These are phyloP conservation scores for Wickerhamomyces canadensis DNA, from an alignment of 805 yeast species.

Conservation along the genomic window DNA sequence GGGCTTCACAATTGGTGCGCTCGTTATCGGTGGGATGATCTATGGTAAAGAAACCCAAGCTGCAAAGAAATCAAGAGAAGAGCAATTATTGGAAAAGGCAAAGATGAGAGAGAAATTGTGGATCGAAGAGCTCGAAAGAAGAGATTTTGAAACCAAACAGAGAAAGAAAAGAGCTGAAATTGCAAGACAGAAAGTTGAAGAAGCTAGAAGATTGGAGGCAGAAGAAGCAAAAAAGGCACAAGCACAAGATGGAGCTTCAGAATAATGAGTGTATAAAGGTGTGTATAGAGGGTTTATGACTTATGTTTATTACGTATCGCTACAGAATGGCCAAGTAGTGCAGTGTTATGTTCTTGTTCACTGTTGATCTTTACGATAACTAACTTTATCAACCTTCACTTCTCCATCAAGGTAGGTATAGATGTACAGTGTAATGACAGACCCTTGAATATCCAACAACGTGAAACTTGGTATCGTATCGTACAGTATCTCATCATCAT, in stretches of 20 bases:
- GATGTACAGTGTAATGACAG: slow-evolving; percentile 73
- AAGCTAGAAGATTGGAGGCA: too few species aligned
- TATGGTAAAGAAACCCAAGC: slow-evolving; percentile 48
- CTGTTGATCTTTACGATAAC: slow-evolving; percentile 46
- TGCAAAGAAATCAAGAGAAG: slow-evolving; percentile 52
- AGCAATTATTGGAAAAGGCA: slow-evolving; percentile 68
- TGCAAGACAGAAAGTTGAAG: slow-evolving; percentile 40
- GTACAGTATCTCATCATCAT: slow-evolving; percentile 17
- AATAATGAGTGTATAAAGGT: too few species aligned
- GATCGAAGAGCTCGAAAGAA: slow-evolving; percentile 86
- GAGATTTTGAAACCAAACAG: slow-evolving; percentile 67
- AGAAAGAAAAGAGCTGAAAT: slow-evolving; percentile 64
- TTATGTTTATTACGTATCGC: too few species aligned
- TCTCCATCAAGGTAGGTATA: slow-evolving; percentile 78
- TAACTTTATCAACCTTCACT: slow-evolving; percentile 86
- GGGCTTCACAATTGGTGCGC: slow-evolving; percentile 74
- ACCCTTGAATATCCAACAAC: slow-evolving; percentile 76
- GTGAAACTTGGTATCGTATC: slow-evolving; percentile 75
- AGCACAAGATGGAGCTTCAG: slow-evolving; percentile 17
- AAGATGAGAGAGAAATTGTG: slow-evolving; percentile 78
- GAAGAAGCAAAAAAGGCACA: slow-evolving; percentile 31
- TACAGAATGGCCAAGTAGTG: too few species aligned
- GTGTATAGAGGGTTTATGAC: too few species aligned
- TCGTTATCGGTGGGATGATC: slow-evolving; percentile 71
- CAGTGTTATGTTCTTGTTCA: too few species aligned